phyloP scores from a whole-genome alignment of 139 green algal species.

The Yamagishiella unicocca region DNA sequence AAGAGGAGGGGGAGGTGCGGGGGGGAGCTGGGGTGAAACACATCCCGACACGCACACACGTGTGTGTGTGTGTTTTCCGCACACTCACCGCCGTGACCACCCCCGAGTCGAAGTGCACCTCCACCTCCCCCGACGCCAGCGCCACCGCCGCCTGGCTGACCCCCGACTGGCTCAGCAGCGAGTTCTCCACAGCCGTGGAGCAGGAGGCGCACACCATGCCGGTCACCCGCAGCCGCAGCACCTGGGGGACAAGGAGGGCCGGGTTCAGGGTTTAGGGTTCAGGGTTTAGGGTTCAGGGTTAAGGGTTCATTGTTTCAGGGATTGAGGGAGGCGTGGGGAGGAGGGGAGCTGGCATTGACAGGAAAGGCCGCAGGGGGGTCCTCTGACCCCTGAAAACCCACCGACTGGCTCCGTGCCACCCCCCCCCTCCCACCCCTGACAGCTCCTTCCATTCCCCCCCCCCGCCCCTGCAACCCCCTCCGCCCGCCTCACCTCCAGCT shows the following conservation, averaged over 20 bases:
- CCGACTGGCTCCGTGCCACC: too few relatives aligned
- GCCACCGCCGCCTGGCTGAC: slow-evolving; percentile 72
- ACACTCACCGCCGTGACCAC: slow-evolving; percentile 59
- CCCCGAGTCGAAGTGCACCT: slow-evolving; percentile 61
- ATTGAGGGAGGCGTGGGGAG: not conserved
- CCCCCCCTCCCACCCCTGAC: too few relatives aligned
- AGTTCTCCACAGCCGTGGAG: slow-evolving; percentile 72
- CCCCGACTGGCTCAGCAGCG: slow-evolving; percentile 69
- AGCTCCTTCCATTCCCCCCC: too few relatives aligned
- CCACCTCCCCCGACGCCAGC: slow-evolving; percentile 61
- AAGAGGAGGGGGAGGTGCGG: too few relatives aligned
- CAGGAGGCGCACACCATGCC: slow-evolving; percentile 91
- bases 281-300: not conserved
- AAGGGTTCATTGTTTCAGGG: not conserved
- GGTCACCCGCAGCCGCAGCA: slow-evolving; percentile 55
- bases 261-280: not conserved
- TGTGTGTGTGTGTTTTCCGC: too few relatives aligned
- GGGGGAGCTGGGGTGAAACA: too few relatives aligned
- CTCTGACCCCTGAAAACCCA: too few relatives aligned
- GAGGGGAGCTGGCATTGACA: too few relatives aligned
- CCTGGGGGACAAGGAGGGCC: too few relatives aligned
- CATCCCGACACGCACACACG: too few relatives aligned
- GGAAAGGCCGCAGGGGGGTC: too few relatives aligned
- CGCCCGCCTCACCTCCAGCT: slow-evolving; percentile 45
- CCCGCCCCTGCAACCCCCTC: not conserved